Percentiles rank a stretch among this genome's conserved stretches.
phyloP scores from a whole-genome alignment of 805 yeast genomes.

The Yamadazyma akitaensis region DNA sequence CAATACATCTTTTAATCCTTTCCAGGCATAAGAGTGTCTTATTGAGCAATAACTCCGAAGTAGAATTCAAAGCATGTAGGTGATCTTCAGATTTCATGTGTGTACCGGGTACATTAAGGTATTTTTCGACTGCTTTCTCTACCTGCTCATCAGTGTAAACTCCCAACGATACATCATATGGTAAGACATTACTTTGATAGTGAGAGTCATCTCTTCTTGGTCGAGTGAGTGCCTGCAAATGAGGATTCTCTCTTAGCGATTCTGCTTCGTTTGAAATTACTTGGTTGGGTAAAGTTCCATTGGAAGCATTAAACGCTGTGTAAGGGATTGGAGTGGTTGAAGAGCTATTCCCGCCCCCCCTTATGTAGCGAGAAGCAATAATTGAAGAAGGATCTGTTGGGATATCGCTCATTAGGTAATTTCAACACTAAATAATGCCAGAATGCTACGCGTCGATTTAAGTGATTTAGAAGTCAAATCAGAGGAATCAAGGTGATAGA shows the following conservation, averaged over 20 bases:
- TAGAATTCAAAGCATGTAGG: background rate
- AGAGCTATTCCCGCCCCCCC: too few species aligned
- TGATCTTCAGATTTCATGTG: background rate
- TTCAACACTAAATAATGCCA: too few species aligned
- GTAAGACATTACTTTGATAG: background rate
- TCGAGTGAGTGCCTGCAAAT: background rate
- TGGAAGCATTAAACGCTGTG: too few species aligned
- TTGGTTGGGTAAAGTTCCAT: too few species aligned
- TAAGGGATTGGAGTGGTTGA: too few species aligned
- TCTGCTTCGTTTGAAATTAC: too few species aligned
- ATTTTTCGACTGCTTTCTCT: background rate
- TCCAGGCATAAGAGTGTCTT: background rate
- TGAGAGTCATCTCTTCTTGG: background rate
- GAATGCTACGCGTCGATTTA: background rate
- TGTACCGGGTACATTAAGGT: background rate
- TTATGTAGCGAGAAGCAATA: too few species aligned
- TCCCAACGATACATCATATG: background rate
- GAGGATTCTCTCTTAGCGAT: background rate
- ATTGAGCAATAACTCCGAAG: background rate
- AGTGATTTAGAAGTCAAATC: background rate
- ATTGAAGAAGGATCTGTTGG: too few species aligned
- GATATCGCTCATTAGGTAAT: too few species aligned
- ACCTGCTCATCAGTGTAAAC: background rate
- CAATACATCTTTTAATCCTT: background rate
- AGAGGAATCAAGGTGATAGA: background rate